Evolutionary conservation across 495 filamentous ascomycete genomes (phyloP).

Genomic region (Penicillium cosmopolitanum): DNA sequence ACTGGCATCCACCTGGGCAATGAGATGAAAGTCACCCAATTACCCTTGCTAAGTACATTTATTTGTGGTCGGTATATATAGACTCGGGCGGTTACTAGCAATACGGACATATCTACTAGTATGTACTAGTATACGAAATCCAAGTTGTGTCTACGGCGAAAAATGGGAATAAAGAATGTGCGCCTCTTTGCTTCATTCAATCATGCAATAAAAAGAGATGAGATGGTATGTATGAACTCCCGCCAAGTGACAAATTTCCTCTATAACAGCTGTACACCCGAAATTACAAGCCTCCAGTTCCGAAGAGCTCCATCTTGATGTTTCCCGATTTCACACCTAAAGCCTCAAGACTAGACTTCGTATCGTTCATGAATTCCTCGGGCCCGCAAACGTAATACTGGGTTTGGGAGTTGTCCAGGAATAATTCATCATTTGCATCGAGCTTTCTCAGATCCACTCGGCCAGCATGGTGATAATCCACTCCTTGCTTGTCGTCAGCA

Average conservation of each 20-base stretch:
- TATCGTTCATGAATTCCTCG: conserved; percentile 64
- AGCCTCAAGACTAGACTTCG: conserved; percentile 48
- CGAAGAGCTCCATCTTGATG: conserved; percentile 70
- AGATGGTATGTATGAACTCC: conserved; percentile 11
- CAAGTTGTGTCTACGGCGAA: too few species aligned
- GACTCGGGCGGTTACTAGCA: too few species aligned
- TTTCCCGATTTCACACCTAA: conserved; percentile 57
- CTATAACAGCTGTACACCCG: neutral
- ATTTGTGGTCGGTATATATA: too few species aligned
- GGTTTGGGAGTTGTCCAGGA: conserved; percentile 53
- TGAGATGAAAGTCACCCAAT: too few species aligned
- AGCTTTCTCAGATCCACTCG: conserved; percentile 60
- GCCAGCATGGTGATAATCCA: conserved; percentile 58
- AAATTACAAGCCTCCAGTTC: conserved; percentile 53
- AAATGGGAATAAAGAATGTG: too few species aligned
- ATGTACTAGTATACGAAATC: too few species aligned
- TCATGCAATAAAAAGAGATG: neutral
- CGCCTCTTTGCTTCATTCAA: neutral
- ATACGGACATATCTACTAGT: too few species aligned
- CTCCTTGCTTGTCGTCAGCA: conserved; percentile 52
- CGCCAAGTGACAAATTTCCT: neutral
- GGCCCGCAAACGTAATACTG: conserved; percentile 76
- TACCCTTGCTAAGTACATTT: too few species aligned
- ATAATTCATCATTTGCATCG: conserved; percentile 52
- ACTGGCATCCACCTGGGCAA: too few species aligned